Evolutionary conservation across 1,139 yeast genomes (phyloP).

Genomic region (Blastobotrys malaysiensis): DNA sequence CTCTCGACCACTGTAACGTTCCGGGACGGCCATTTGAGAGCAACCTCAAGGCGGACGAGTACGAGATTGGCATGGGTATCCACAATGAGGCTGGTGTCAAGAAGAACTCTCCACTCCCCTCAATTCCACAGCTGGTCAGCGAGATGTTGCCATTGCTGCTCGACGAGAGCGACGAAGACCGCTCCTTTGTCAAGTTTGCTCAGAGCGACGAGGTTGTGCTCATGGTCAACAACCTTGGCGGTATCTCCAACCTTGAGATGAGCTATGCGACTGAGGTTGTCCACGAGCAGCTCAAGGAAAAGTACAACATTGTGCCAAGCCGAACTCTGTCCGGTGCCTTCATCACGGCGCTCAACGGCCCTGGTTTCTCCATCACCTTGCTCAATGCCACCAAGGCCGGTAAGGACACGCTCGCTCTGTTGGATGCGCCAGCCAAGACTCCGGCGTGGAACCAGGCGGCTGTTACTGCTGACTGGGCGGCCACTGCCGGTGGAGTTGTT

Average conservation of each 20-base stretch:
- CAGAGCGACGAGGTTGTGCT: slow-evolving; percentile 59
- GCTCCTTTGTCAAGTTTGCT: slow-evolving; percentile 50
- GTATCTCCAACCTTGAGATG: slow-evolving; percentile 73
- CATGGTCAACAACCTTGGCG: slow-evolving; percentile 76
- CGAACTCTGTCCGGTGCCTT: slow-evolving; percentile 68
- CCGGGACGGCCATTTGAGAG: slow-evolving; percentile 68
- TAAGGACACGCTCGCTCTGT: slow-evolving; percentile 39
- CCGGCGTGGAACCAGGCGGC: slow-evolving; percentile 66
- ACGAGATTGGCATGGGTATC: slow-evolving; percentile 92
- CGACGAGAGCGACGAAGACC: slow-evolving; percentile 31
- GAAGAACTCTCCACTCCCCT: slow-evolving; percentile 61
- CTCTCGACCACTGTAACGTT: slow-evolving; percentile 82
- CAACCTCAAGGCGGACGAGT: slow-evolving; percentile 52
- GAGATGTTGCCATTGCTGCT: slow-evolving; percentile 29
- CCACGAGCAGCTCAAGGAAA: slow-evolving; percentile 39
- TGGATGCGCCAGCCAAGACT: slow-evolving; percentile 70
- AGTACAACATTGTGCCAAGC: slow-evolving; percentile 54
- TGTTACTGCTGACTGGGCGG: slow-evolving; percentile 30
- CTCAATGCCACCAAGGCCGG: slow-evolving; percentile 48
- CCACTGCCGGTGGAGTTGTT: slow-evolving; percentile 37
- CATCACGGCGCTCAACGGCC: slow-evolving; percentile 82
- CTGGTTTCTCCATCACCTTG: slow-evolving; percentile 82
- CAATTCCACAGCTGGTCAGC: slow-evolving; percentile 39
- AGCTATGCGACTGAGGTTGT: slow-evolving; percentile 55
- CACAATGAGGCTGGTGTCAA: slow-evolving; percentile 90